These are phyloP conservation scores for Coemansia furcata DNA, from an alignment of 192 early-diverging fungal species.

Conservation along the genomic window DNA sequence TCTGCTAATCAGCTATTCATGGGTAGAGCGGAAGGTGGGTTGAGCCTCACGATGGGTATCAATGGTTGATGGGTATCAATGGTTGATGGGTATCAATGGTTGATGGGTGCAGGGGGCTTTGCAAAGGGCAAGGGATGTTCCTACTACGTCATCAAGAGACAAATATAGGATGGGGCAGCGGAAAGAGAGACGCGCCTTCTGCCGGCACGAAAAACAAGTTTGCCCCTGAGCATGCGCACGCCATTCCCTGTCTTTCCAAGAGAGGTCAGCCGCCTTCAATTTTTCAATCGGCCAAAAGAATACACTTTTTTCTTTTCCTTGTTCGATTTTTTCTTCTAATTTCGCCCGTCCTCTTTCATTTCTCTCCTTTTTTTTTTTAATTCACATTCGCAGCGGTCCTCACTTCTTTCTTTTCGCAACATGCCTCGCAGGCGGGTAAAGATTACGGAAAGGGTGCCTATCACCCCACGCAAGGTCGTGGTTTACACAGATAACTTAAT, in stretches of 20 bases:
- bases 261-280: neutral
- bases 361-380: neutral
- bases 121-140: neutral
- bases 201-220: neutral
- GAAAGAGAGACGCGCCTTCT: neutral
- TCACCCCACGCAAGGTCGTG: slow-evolving; percentile 51
- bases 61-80: too few relatives aligned
- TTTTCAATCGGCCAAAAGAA: neutral
- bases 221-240: neutral
- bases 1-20: too few relatives aligned
- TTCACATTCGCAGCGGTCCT: neutral
- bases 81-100: neutral
- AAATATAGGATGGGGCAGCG: neutral
- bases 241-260: neutral
- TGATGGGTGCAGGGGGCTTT: neutral
- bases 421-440: slow-evolving; percentile 48
- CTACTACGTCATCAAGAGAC: neutral
- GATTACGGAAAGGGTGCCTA: slow-evolving; percentile 44
- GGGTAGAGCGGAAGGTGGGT: too few relatives aligned
- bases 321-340: neutral
- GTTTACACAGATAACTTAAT: slow-evolving; percentile 54
- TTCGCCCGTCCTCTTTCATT: neutral
- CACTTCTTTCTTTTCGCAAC: neutral
- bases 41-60: too few relatives aligned
- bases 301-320: neutral